Percentiles rank a stretch among this genome's conserved stretches.
phyloP scores from a whole-genome alignment of 768 basidiomycete genomes.

The Lanmaoa pseudosensibilis region DNA sequence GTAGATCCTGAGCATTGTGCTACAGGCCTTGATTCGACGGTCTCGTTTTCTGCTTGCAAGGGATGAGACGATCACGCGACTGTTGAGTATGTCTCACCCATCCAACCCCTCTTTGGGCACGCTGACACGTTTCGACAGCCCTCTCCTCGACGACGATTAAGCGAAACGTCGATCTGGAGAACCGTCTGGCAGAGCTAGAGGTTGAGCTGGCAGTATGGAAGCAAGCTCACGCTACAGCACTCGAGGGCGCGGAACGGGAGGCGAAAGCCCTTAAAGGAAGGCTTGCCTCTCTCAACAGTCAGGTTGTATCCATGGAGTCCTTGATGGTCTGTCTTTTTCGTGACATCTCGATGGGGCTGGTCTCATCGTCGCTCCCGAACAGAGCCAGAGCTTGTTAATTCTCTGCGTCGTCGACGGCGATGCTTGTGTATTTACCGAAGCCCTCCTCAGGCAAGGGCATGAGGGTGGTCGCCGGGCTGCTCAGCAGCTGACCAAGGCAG shows the following conservation, averaged over 20 bases:
- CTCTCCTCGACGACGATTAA: slow-evolving; percentile 64
- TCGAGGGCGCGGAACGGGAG: slow-evolving; percentile 64
- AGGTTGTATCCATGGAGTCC: slow-evolving; percentile 58
- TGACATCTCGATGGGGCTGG: background rate
- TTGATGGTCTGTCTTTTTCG: slow-evolving; percentile 38
- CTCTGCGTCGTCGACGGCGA: slow-evolving; percentile 77
- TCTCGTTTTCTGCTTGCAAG: slow-evolving; percentile 37
- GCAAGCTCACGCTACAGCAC: slow-evolving; percentile 61
- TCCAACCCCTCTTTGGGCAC: background rate
- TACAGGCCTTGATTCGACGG: slow-evolving; percentile 19
- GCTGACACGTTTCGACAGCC: slow-evolving; percentile 39
- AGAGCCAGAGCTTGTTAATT: slow-evolving; percentile 68
- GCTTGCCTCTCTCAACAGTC: slow-evolving; percentile 60
- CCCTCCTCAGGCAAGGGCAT: slow-evolving; percentile 60
- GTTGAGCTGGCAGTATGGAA: slow-evolving; percentile 70
- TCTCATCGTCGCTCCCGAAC: slow-evolving; percentile 12
- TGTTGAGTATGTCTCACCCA: slow-evolving; percentile 49
- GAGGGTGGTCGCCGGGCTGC: slow-evolving; percentile 62
- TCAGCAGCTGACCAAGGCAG: slow-evolving; percentile 63
- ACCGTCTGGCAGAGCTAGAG: slow-evolving; percentile 65
- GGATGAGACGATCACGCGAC: slow-evolving; percentile 65
- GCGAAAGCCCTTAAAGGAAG: slow-evolving; percentile 68
- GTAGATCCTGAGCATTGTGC: slow-evolving; percentile 6
- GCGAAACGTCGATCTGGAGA: slow-evolving; percentile 63
- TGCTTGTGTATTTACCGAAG: slow-evolving; percentile 60